phyloP scores from a whole-genome alignment of 139 green algal genomes.

The Ostreobium quekettii region DNA sequence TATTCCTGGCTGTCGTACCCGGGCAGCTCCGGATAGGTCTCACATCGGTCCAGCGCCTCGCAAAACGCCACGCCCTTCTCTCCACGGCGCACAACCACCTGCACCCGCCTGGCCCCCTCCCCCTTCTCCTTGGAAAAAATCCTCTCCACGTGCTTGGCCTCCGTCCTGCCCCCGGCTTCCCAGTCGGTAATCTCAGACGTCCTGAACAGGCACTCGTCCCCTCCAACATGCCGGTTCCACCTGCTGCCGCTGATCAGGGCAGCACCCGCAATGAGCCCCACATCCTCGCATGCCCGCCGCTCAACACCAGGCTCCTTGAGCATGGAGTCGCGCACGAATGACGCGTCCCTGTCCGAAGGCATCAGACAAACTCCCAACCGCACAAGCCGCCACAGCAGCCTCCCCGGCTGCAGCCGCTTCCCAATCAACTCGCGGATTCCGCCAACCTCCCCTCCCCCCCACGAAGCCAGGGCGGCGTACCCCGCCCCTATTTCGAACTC shows the following conservation, averaged over 20 bases:
- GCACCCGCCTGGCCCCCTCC: slow-evolving; percentile 46
- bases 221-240: slow-evolving; percentile 43
- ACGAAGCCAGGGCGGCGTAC: no score
- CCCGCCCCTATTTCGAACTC: no score
- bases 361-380: slow-evolving; percentile 43
- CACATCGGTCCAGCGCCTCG: slow-evolving; percentile 37
- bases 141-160: slow-evolving; percentile 35
- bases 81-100: slow-evolving; percentile 41
- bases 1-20: slow-evolving; percentile 31
- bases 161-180: slow-evolving; percentile 51
- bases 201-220: slow-evolving; percentile 22
- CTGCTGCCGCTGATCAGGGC: slow-evolving; percentile 46
- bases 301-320: slow-evolving; percentile 39
- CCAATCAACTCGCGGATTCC: slow-evolving; percentile 10
- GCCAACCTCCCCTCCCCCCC: no score
- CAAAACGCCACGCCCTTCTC: slow-evolving; percentile 48
- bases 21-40: slow-evolving; percentile 29
- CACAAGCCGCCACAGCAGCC: slow-evolving; percentile 31
- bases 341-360: slow-evolving; percentile 42
- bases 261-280: slow-evolving; percentile 21
- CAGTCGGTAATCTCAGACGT: slow-evolving; percentile 54
- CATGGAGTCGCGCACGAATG: slow-evolving; percentile 18
- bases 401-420: slow-evolving; percentile 16
- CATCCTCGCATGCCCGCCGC: slow-evolving; percentile 46
- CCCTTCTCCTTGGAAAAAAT: slow-evolving; percentile 61